Evolutionary conservation across 2,329 filamentous ascomycete genomes (phyloP).

Genomic region (Pleoardoris graminearum): DNA sequence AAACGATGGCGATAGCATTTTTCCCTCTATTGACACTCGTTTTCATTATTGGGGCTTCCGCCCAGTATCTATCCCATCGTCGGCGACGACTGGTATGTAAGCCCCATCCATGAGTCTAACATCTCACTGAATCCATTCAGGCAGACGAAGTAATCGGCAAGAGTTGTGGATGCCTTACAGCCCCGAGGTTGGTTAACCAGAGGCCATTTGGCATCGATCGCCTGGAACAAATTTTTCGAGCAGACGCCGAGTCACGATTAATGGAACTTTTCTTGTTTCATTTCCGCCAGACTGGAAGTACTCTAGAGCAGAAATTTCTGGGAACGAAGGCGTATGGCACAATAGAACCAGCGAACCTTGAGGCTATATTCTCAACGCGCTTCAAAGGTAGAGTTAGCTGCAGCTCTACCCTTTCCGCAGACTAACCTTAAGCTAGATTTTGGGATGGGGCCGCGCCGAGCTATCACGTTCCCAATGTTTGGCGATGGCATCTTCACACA

Average conservation of each 20-base stretch:
- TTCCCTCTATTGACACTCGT: neutral
- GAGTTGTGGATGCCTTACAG: constrained; percentile 19
- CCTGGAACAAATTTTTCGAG: constrained; percentile 28
- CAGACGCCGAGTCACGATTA: constrained; percentile 21
- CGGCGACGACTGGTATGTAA: constrained; percentile 3
- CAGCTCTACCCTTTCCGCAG: neutral
- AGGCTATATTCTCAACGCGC: constrained; percentile 23
- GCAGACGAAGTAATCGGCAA: constrained; percentile 16
- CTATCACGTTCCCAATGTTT: constrained; percentile 44
- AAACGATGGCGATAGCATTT: constrained; percentile 6
- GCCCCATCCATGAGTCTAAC: neutral
- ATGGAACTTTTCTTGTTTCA: constrained; percentile 42
- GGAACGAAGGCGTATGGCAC: constrained; percentile 24
- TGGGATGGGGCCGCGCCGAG: constrained; percentile 40
- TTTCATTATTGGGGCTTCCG: constrained; percentile 1
- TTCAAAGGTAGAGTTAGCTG: constrained; percentile 21
- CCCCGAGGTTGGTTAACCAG: constrained; percentile 25
- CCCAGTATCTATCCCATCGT: constrained; percentile 2
- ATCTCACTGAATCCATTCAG: constrained; percentile 5
- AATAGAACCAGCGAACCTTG: constrained; percentile 30
- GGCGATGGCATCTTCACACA: constrained; percentile 48
- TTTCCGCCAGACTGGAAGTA: constrained; percentile 38
- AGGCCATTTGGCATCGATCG: constrained; percentile 26
- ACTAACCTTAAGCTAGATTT: constrained; percentile 38
- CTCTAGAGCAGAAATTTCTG: constrained; percentile 25